Evolutionary conservation across 176 grass and related monocot species (phyloP), one percentile per base, ranked within the genome.

Genomic region (Canna indica): DNA sequence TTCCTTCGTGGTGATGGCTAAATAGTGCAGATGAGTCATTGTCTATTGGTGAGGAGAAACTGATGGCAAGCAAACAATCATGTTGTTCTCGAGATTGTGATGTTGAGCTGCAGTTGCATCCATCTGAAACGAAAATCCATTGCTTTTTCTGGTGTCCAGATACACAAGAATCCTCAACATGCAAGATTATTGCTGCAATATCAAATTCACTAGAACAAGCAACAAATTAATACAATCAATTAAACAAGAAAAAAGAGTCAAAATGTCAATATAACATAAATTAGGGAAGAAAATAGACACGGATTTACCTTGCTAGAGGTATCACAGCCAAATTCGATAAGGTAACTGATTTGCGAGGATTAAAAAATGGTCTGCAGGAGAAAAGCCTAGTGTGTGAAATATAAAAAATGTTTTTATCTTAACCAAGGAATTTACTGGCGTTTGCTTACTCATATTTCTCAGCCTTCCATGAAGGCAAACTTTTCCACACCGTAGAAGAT

Each of bases 51-150:
- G 59, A 90, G 76, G 67, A 92, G 78, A 97, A 81, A 29, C 77
- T 87, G 65, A 97, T 52, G 65, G 88, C 93, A 65, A 97, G 84
- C 75, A 92, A 38, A 72, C 79, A 87, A 72, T 80, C 76, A 54
- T 83, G 77, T 71, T 68, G 70, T 67, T 79, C 85, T 83, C 77
- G 81, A 80, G 52, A 70, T 17, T 53, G 67, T 33, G 73, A 67
- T 18, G 54, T 77, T 4, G 64, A 83, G 57, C 77, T 74, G 48
- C 78, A 90, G 44, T 76, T 75, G 67, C 79, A 90, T 61, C 84
- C 93, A 77, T 92, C 84, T 68, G 89, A 85, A 60, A 97, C 64
- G 68, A 97, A 97, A 72, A 97, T 78, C 88, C 93, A 92, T 68
- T 97, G 88, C 77, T 72, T 92, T 80, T 92, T 90, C 79, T 90